Conservation (phyloP, 345 rosid genomes). For the Hibiscus tridactylites region DNA sequence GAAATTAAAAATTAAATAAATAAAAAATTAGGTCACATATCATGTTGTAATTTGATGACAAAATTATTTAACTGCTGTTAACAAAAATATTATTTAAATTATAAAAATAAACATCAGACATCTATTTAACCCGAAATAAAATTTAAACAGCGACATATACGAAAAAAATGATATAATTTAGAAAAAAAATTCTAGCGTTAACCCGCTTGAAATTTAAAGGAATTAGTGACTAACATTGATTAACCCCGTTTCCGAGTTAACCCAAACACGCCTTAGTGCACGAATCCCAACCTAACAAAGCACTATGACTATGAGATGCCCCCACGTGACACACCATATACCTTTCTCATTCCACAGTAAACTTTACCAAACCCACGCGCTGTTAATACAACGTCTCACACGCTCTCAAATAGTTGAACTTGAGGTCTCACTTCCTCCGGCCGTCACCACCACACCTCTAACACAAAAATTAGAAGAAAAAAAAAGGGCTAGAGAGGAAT, state of each 20-base stretch:
- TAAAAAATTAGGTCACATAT: no score
- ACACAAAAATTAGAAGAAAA: neutral
- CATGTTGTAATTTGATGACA: no score
- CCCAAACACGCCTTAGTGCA: neutral
- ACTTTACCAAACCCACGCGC: neutral
- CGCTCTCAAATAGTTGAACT: neutral
- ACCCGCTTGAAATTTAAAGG: no score
- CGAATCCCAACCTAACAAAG: neutral
- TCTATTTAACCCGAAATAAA: no score
- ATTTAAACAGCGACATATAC: no score
- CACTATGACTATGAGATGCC: neutral
- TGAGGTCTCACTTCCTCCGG: constrained; percentile 3
- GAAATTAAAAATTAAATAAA: no score
- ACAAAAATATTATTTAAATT: no score
- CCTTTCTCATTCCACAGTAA: neutral
- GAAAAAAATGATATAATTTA: no score
- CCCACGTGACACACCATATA: neutral
- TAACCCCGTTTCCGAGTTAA: neutral
- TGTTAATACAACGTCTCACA: neutral
- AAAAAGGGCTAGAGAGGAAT: neutral
- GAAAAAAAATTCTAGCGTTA: no score
- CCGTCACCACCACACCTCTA: constrained; percentile 14
- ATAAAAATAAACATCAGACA: no score
- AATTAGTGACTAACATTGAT: no score
- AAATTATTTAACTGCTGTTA: no score